These are phyloP conservation scores for Stemphylium vesicarium DNA, from an alignment of 2,329 filamentous ascomycete genomes.

Conservation along the genomic window DNA sequence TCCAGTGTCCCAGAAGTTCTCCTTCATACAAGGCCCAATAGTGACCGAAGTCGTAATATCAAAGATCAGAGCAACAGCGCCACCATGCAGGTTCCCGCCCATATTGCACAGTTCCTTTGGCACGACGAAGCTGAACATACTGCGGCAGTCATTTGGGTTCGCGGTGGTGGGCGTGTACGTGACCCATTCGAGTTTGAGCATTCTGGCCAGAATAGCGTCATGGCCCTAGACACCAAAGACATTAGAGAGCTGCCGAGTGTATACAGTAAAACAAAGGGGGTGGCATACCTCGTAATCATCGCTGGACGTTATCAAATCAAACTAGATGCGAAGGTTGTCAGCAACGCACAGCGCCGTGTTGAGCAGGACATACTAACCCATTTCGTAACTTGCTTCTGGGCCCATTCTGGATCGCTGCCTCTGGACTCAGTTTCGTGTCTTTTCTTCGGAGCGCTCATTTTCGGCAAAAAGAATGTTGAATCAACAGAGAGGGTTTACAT, in stretches of 20 bases:
- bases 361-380: slow-evolving; percentile 16
- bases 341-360: background rate
- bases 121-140: slow-evolving; percentile 55
- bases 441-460: background rate
- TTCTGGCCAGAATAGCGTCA: slow-evolving; percentile 37
- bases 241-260: background rate
- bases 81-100: slow-evolving; percentile 59
- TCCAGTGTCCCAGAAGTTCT: slow-evolving; percentile 53
- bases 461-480: background rate
- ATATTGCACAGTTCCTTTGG: slow-evolving; percentile 52
- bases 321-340: slow-evolving; percentile 16
- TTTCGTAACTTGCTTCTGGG: slow-evolving; percentile 13
- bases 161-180: slow-evolving; percentile 33
- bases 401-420: too few relatives aligned
- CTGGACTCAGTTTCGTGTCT: slow-evolving; percentile 4
- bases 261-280: too few relatives aligned
- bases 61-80: slow-evolving; percentile 61
- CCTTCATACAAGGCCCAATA: slow-evolving; percentile 36
- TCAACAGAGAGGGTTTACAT: background rate
- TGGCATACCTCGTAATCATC: slow-evolving; percentile 33
- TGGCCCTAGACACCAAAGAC: slow-evolving; percentile 34
- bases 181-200: slow-evolving; percentile 46
- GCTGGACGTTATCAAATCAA: slow-evolving; percentile 23
- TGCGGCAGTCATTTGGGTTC: slow-evolving; percentile 44
- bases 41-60: slow-evolving; percentile 60